Evolutionary conservation across 75 land plant species (phyloP), one percentile per base, ranked within the genome.

Genomic region (Pinus taeda): DNA sequence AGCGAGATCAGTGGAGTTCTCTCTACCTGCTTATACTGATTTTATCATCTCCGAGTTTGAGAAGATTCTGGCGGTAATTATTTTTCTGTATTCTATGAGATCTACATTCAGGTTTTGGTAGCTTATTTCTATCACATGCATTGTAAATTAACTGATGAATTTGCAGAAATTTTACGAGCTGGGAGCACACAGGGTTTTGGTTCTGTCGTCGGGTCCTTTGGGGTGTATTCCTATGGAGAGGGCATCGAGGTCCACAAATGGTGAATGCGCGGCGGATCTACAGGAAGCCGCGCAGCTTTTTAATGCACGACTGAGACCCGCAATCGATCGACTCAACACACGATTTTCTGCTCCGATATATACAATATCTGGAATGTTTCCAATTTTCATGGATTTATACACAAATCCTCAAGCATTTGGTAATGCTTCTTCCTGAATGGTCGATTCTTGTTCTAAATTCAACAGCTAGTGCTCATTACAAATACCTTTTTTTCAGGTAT

Each of bases 171-270:
- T 89, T 17, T 78, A 85, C 60, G 80, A 90, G 7, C 74, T 93
- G 76, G 96, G 93, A 18, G 93, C 83, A 1, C 78, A 93, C 17
- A 86, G 77, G 75, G 84, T 89, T 60, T 49, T 89, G 49, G 82
- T 93, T 26, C 78, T 85, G 6, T 83, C 85, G 0, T 86, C 88
- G 6, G 96, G 96, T 14, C 92, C 96, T 4, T 22, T 93, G 55
- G 96, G 96, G 1, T 93, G 96, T 73, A 89, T 87, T 26, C 96
- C 96, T 12, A 82, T 86, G 2, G 92, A 87, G 76, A 80, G 89
- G 12, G 88, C 87, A 15, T 6, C 15, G 13, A 73, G 82, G 63
- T 78, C 77, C 26, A 29, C 20, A 12, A 73, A 81, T 13, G 86
- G 86, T 13, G 24, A 21, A 4, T 84, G 86, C 59, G 60, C 66